Conservation (phyloP, 805 yeast species). For the Starmerella khaoyaiensis region DNA sequence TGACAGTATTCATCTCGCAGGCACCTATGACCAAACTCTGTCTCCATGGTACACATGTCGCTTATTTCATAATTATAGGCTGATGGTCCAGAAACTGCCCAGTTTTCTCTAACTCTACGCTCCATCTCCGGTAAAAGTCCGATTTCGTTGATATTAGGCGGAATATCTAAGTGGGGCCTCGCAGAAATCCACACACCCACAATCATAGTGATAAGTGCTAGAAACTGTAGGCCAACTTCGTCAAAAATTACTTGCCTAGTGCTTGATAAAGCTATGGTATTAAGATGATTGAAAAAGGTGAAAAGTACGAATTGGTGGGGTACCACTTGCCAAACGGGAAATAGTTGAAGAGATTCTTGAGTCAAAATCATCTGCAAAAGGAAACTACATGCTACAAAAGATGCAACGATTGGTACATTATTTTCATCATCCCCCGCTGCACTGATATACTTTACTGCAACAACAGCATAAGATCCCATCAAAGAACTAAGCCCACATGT, state of each 20-base stretch:
- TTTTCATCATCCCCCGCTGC: slow-evolving; percentile 21
- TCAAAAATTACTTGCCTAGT: too few species aligned
- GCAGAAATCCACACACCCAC: slow-evolving; percentile 31
- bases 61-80: too few species aligned
- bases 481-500: slow-evolving; percentile 26
- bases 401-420: slow-evolving; percentile 1
- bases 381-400: slow-evolving; percentile 27
- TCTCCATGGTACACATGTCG: background rate
- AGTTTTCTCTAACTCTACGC: background rate
- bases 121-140: slow-evolving; percentile 6
- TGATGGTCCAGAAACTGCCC: background rate
- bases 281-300: slow-evolving; percentile 33
- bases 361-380: slow-evolving; percentile 34
- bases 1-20: slow-evolving; percentile 5
- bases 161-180: slow-evolving; percentile 18
- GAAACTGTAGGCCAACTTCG: slow-evolving; percentile 33
- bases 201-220: slow-evolving; percentile 28
- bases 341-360: slow-evolving; percentile 31
- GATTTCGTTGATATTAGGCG: slow-evolving; percentile 5
- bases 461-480: slow-evolving; percentile 38
- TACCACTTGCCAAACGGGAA: slow-evolving; percentile 36
- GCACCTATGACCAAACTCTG: background rate
- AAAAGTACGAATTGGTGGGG: slow-evolving; percentile 40
- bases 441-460: slow-evolving; percentile 34
- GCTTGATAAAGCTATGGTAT: too few species aligned